Base-by-base conservation (phyloP, 306 rosid species). In the Begonia loranthoides region DNA sequence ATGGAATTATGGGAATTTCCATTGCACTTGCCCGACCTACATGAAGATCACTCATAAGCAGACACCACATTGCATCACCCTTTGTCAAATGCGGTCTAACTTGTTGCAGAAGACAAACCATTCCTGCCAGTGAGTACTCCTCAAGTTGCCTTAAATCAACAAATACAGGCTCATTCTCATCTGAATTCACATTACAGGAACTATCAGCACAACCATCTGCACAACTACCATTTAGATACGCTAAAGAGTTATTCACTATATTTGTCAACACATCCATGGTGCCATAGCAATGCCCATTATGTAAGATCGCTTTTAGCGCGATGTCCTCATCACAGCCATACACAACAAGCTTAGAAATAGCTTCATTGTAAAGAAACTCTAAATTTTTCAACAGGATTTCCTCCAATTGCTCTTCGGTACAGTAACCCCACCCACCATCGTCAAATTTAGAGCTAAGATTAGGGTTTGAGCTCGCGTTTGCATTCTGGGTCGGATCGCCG, bases 21-120 rank as follows among this genome's bases (percentile, higher is more conserved):
- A 90, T 69, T 17, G 72, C 43, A 17, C 83, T 85, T 0, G 97
- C 97, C 59, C 83, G 81, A 15, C 86, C 92, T 2, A 85, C 87
- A 70, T 90, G 87, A 80, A 90, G 92, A 58, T 90, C 94, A 69
- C 87, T 85, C 95, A 78, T 90, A 17, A 85, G 86, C 83, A 90
- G 70, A 70, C 95, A 82, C 94, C 95, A 82, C 95, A 90, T 80
- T 10, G 94, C 97, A 70, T 90, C 95, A 5, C 92, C 92, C 71
- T 82, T 85, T 60, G 79, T 90, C 81, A 90, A 74, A 61, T 78
- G 66, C 10, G 94, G 94, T 60, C 79, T 85, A 58, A 80, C 72
- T 54, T 80, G 95, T 47, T 80, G 94, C 74, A 90, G 73, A 78
- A 85, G 68, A 67, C 87, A 76, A 41, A 85, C 92, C 94, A 85